phyloP scores from a whole-genome alignment of 1,284 basidiomycete genomes.

The Omphalotus olearius region DNA sequence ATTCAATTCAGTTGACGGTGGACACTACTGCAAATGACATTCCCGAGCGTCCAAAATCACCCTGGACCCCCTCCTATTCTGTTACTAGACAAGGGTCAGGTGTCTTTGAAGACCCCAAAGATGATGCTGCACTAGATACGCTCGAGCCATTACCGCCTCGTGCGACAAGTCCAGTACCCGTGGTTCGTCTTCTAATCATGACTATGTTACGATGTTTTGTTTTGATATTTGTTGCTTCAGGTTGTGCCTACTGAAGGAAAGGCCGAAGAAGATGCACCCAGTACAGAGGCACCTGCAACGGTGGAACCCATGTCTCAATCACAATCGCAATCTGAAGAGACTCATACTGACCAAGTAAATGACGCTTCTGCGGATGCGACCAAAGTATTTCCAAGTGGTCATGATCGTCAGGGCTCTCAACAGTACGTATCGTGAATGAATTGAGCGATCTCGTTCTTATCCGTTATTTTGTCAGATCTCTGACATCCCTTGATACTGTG shows the following conservation, averaged over 20 bases:
- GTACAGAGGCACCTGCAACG: background rate
- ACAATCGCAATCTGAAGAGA: background rate
- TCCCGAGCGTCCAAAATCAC: conserved; percentile 18
- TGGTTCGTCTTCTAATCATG: background rate
- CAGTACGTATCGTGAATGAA: background rate
- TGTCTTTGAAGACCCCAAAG: conserved; percentile 2
- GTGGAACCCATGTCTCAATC: background rate
- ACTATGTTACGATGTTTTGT: background rate
- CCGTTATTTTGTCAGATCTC: background rate
- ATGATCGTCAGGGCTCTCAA: conserved; percentile 6
- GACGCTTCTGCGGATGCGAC: background rate
- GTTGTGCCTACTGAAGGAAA: background rate
- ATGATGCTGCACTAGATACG: conserved; percentile 4
- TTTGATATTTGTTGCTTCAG: background rate
- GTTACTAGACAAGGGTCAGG: conserved; percentile 18
- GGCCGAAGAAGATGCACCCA: conserved; percentile 4
- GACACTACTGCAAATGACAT: conserved; percentile 2
- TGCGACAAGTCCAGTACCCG: background rate
- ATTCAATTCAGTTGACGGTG: conserved; percentile 1
- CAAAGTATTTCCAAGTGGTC: conserved; percentile 2
- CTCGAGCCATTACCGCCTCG: conserved; percentile 7
- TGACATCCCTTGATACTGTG: conserved; percentile 11
- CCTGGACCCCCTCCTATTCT: conserved; percentile 25
- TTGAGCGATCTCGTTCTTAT: background rate
- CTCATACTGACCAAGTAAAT: background rate